Percentiles rank a stretch among this genome's conserved stretches.
phyloP scores from a whole-genome alignment of 2,329 filamentous ascomycete genomes.

The Aquanectria penicillioides region DNA sequence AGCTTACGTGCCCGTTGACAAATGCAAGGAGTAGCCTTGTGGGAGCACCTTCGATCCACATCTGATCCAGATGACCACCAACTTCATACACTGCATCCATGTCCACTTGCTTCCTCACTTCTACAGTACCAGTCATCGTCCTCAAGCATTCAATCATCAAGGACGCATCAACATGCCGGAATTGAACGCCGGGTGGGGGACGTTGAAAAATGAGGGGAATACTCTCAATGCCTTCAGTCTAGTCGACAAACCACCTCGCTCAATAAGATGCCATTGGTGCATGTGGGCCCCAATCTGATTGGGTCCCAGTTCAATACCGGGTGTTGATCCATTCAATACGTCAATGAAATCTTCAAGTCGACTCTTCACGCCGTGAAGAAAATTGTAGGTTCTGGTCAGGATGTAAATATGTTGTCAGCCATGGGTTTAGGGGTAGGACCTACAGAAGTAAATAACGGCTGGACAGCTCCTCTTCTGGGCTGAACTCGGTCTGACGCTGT shows the following conservation, averaged over 20 bases:
- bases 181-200: neutral
- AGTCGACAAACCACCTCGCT: constrained; percentile 9
- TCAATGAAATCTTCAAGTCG: constrained; percentile 30
- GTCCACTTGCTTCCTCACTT: neutral
- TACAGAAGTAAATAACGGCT: constrained; percentile 33
- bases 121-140: constrained; percentile 10
- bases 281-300: constrained; percentile 22
- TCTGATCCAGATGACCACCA: neutral
- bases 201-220: constrained; percentile 32
- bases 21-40: constrained; percentile 28
- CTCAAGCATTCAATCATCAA: constrained; percentile 17
- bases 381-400: constrained; percentile 28
- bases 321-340: too few relatives aligned
- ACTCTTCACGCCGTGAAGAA: constrained; percentile 36
- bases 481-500: neutral
- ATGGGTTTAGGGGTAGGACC: fast-evolving
- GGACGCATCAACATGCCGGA: constrained; percentile 21
- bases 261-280: constrained; percentile 30
- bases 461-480: constrained; percentile 30
- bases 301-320: too few relatives aligned
- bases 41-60: constrained; percentile 34
- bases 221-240: constrained; percentile 29
- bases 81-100: neutral
- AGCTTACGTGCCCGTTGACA: constrained; percentile 28
- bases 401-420: neutral